Evolutionary conservation across 139 green algal species (phyloP).

Genomic region (Dunaliella primolecta): DNA sequence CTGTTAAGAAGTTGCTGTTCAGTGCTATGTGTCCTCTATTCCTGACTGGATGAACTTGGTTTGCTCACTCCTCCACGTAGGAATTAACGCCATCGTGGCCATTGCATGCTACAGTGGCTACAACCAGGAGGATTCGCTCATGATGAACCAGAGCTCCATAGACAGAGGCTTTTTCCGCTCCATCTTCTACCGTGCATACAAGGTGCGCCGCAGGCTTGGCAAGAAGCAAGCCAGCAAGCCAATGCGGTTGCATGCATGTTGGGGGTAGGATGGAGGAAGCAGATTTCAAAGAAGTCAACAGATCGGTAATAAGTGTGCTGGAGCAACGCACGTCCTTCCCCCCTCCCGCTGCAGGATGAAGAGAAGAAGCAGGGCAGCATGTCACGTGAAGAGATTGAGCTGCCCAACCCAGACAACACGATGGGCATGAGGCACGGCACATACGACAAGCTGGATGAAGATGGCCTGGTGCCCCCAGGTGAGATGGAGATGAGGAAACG

Average conservation of each 20-base stretch:
- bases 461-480: constrained; percentile 82
- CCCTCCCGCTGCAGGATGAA: constrained; percentile 81
- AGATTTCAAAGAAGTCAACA: neutral
- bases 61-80: too few relatives aligned
- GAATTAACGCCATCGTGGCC: constrained; percentile 92
- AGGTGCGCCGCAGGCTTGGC: constrained; percentile 45
- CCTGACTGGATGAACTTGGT: too few relatives aligned
- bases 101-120: constrained; percentile 97
- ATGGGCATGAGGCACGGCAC: constrained; percentile 76
- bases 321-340: too few relatives aligned
- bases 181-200: constrained; percentile 93
- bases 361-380: constrained; percentile 80
- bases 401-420: constrained; percentile 67
- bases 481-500: neutral
- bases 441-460: constrained; percentile 98
- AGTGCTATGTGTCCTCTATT: too few relatives aligned
- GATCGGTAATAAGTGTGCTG: too few relatives aligned
- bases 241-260: neutral
- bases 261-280: neutral
- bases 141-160: constrained; percentile 95
- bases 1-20: too few relatives aligned
- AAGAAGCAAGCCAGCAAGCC: too few relatives aligned
- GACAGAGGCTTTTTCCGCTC: constrained; percentile 96
- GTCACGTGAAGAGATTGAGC: constrained; percentile 86
- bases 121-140: constrained; percentile 99